phyloP scores from a whole-genome alignment of 2,329 filamentous ascomycete species.

The Beauveria caledonica region DNA sequence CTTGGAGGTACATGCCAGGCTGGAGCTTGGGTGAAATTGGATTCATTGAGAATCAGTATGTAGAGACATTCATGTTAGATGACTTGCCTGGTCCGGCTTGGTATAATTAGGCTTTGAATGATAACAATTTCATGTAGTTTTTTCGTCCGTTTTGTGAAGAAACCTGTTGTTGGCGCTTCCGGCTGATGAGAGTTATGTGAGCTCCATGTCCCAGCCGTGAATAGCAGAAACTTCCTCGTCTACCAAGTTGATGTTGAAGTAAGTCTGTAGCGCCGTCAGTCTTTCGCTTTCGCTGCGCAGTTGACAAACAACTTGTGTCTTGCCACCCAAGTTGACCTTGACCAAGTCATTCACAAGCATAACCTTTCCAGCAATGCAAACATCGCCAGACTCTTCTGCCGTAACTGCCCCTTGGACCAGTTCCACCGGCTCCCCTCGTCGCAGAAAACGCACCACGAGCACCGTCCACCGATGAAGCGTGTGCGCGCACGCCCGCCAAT shows the following conservation, averaged over 20 bases:
- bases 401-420: neutral
- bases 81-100: slow-evolving; percentile 4
- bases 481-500: slow-evolving; percentile 14
- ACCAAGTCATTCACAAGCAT: slow-evolving; percentile 40
- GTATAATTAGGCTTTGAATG: slow-evolving; percentile 10
- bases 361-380: slow-evolving; percentile 38
- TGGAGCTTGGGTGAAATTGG: neutral
- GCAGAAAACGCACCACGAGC: slow-evolving; percentile 10
- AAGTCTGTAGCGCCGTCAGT: neutral
- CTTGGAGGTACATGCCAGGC: neutral
- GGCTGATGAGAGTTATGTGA: neutral
- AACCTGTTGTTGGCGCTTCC: neutral
- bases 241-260: neutral
- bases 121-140: slow-evolving; percentile 3
- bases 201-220: neutral
- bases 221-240: neutral
- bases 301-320: slow-evolving; percentile 34
- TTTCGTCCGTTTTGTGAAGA: no score
- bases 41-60: neutral
- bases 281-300: slow-evolving; percentile 39
- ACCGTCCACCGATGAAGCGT: slow-evolving; percentile 10
- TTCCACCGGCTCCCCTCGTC: neutral
- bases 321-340: slow-evolving; percentile 41
- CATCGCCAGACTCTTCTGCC: slow-evolving; percentile 18
- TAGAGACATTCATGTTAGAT: slow-evolving; percentile 11